phyloP scores from a whole-genome alignment of 495 filamentous ascomycete genomes.

The Platismatia glauca region DNA sequence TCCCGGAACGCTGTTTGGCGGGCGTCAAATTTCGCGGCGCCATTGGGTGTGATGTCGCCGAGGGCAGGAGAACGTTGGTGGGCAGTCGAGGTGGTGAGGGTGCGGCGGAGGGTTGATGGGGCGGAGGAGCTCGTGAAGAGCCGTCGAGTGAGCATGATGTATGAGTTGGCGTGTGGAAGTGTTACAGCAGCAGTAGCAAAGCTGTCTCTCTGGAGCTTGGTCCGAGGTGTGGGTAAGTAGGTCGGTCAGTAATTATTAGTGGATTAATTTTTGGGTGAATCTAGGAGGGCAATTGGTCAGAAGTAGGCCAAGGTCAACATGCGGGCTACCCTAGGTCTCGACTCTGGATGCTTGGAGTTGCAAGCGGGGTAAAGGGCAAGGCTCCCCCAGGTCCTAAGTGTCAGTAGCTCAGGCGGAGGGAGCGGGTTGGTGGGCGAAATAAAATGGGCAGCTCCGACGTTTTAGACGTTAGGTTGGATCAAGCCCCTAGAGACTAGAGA shows the following conservation, averaged over 20 bases:
- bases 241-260: background rate
- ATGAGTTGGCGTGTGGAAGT: background rate
- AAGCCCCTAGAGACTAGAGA: background rate
- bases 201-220: background rate
- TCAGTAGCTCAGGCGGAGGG: background rate
- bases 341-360: background rate
- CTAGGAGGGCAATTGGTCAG: constrained; percentile 7
- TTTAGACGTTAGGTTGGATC: background rate
- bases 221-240: background rate
- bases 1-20: constrained; percentile 82
- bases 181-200: constrained; percentile 15
- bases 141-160: constrained; percentile 43
- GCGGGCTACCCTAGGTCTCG: background rate
- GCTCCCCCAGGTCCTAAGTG: background rate
- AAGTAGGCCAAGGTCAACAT: constrained; percentile 2
- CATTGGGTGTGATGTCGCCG: constrained; percentile 68
- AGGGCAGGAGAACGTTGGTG: constrained; percentile 62
- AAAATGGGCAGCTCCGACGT: background rate
- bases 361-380: constrained; percentile 13
- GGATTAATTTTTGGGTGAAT: background rate
- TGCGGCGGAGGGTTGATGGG: constrained; percentile 40
- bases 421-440: background rate
- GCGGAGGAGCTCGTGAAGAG: constrained; percentile 38
- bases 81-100: constrained; percentile 51
- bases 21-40: constrained; percentile 62